These are phyloP conservation scores for Daldinia concentrica DNA, from an alignment of 495 filamentous ascomycete genomes.

Conservation along the genomic window DNA sequence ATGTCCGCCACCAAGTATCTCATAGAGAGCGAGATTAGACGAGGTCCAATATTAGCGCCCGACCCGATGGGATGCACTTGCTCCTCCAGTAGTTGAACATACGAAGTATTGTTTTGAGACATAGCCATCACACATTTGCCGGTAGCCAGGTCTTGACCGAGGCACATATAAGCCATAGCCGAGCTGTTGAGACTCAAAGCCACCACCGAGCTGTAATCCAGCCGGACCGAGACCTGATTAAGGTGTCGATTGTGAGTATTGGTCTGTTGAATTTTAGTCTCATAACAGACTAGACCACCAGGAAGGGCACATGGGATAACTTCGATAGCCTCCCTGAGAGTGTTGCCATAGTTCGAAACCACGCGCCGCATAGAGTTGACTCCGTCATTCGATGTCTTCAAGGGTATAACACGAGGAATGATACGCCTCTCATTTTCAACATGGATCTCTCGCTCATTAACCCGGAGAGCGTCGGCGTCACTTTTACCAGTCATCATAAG, in stretches of 20 bases:
- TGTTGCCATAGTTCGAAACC: conserved; percentile 45
- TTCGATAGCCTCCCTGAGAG: conserved; percentile 43
- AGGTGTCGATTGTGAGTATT: neutral
- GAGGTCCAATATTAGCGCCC: conserved; percentile 1
- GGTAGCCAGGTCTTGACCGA: conserved; percentile 43
- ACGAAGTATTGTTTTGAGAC: conserved; percentile 48
- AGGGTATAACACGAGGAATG: conserved; percentile 53
- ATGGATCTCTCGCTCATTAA: conserved; percentile 52
- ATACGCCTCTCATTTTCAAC: conserved; percentile 42
- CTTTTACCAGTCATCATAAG: conserved; percentile 17
- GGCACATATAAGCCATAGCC: conserved; percentile 40
- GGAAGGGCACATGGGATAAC: conserved; percentile 28
- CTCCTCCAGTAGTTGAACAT: conserved; percentile 17
- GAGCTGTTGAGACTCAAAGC: conserved; percentile 33
- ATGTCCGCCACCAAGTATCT: conserved; percentile 43
- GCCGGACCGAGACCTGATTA: conserved; percentile 37
- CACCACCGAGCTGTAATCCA: conserved; percentile 52
- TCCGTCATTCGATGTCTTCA: conserved; percentile 49
- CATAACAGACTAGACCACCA: conserved; percentile 25
- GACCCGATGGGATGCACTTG: conserved; percentile 2
- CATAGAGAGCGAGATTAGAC: conserved; percentile 27
- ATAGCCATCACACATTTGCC: conserved; percentile 44
- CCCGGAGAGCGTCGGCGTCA: conserved; percentile 31
- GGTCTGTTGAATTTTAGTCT: conserved; percentile 12
- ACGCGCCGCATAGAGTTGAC: conserved; percentile 52